Evolutionary conservation across 306 rosid genomes (phyloP), one percentile per base, ranked within the genome.

Genomic region (Pachyrhizus erosus): DNA sequence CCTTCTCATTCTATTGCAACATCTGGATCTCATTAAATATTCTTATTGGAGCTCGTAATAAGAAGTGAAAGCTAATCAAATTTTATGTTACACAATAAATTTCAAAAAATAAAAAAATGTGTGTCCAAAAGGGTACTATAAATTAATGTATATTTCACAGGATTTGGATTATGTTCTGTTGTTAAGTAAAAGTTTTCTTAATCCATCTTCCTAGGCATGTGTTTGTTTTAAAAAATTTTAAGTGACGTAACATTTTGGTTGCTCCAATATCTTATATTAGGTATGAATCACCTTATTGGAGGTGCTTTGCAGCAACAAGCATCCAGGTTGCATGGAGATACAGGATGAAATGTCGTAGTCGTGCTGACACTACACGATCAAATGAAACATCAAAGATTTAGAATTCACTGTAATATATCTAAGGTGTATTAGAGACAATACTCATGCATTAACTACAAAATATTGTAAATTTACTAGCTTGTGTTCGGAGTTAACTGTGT

Each of bases 281-380:
- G 93, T 92, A 89, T 43, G 97, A 91, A 73, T 94, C 96, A 20
- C 94, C 92, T 8, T 92, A 92, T 48, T 94, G 97, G 98, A 92
- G 94, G 82, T 58, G 88, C 67, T 79, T 87, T 29, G 96, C 96
- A 11, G 93, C 98, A 77, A 80, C 82, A 3, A 84, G 89, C 52
- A 92, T 94, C 70, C 97, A 91, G 75, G 98, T 92, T 51, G 92
- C 98, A 31, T 94, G 96, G 97, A 89, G 90, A 83, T 91, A 92
- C 79, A 64, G 90, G 70, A 89, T 26, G 84, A 94, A 87, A 66
- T 58, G 94, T 71, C 87, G 86, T 10, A 68, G 45, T 52, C 94
- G 93, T 9, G 88, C 77, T 9, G 73, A 85, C 58, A 77, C 89
- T 52, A 54, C 89, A 29, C 80, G 23, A 29, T 27, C 84, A 39